Evolutionary conservation across 768 basidiomycete species (phyloP).

Genomic region (Auriculariales sp.): DNA sequence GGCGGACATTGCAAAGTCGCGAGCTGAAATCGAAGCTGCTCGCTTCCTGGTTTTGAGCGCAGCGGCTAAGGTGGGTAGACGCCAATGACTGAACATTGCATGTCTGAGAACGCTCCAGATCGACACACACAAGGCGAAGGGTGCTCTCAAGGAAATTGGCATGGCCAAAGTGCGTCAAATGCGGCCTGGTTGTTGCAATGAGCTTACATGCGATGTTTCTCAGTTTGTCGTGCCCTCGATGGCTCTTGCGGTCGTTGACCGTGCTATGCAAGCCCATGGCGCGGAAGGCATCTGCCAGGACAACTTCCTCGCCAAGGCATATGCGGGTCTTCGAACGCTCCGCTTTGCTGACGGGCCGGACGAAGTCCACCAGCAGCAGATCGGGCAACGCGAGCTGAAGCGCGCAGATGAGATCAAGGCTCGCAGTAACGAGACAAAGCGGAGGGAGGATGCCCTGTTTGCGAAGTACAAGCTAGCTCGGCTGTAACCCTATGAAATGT

Average conservation of each 20-base stretch:
- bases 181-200: background rate
- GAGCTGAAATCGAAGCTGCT: conserved; percentile 85
- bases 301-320: conserved; percentile 61
- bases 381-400: conserved; percentile 78
- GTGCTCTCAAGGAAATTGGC: conserved; percentile 92
- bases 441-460: conserved; percentile 47
- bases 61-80: conserved; percentile 50
- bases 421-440: conserved; percentile 37
- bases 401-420: conserved; percentile 49
- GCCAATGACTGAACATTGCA: conserved; percentile 1
- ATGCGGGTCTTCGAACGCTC: conserved; percentile 72
- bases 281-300: conserved; percentile 96
- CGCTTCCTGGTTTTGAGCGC: conserved; percentile 84
- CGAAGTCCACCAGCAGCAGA: conserved; percentile 92
- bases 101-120: conserved; percentile 33
- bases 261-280: conserved; percentile 91
- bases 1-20: conserved; percentile 79
- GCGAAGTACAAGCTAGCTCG: too few relatives aligned
- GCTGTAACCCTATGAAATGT: too few relatives aligned
- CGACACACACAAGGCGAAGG: conserved; percentile 82
- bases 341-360: conserved; percentile 81
- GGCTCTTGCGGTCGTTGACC: conserved; percentile 79
- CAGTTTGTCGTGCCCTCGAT: conserved; percentile 90
- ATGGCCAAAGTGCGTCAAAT: conserved; percentile 67
- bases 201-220: background rate